These are phyloP conservation scores for Blastobotrys proliferans DNA, from an alignment of 1,139 yeast species.

Conservation along the genomic window DNA sequence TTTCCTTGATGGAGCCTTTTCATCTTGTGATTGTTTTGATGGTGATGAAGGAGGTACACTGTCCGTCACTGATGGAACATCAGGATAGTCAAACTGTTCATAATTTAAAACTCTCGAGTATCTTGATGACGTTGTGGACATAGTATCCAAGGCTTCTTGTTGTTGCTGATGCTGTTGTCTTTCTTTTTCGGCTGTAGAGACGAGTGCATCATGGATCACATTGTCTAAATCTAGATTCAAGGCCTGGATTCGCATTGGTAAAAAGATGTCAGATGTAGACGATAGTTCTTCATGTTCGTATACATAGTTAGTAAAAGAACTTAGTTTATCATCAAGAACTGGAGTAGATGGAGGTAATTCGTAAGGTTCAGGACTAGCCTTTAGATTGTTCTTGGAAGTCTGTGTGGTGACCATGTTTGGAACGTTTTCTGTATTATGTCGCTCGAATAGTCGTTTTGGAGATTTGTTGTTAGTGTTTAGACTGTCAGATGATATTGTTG, in stretches of 20 bases:
- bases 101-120: conserved; percentile 2
- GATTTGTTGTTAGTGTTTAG: neutral
- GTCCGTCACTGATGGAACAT: neutral
- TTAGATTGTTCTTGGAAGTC: neutral
- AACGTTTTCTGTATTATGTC: neutral
- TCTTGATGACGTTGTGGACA: conserved; percentile 6
- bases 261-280: conserved; percentile 11
- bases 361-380: conserved; percentile 5
- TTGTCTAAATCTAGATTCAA: conserved; percentile 18
- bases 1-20: neutral
- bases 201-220: conserved; percentile 15
- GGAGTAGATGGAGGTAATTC: conserved; percentile 7
- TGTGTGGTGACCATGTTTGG: conserved; percentile 10
- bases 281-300: conserved; percentile 6
- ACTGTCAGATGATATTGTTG: conserved; percentile 8
- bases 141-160: neutral
- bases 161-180: neutral
- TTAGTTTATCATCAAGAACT: conserved; percentile 1
- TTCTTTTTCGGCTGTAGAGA: conserved; percentile 7
- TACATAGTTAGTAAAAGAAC: conserved; percentile 3
- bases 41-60: no score
- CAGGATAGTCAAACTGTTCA: conserved; percentile 9
- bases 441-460: conserved; percentile 14
- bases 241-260: conserved; percentile 18
- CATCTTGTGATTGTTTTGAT: neutral